Evolutionary conservation across 495 filamentous ascomycete species (phyloP), one percentile per base, ranked within the genome.

Genomic region (Annulohypoxylon bovei): DNA sequence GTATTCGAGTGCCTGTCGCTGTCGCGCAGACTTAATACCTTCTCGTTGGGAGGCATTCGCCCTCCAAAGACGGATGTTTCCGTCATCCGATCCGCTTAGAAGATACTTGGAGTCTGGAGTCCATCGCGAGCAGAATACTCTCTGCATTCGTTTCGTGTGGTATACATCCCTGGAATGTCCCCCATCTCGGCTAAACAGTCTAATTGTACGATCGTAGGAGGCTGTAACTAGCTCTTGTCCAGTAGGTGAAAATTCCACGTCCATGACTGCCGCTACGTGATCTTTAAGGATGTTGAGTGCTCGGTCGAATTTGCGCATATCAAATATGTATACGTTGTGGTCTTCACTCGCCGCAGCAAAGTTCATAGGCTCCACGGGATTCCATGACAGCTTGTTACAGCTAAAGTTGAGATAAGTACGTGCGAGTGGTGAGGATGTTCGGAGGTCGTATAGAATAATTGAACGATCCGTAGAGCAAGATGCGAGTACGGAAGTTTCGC

Each of bases 91-190:
- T 14, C 67, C 68, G 46, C 72, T 75, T 12, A 98, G 84, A 33
- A 98, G 78, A 75, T 95, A 98, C 67, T 91, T 91, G 72, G 90
- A 91, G 78, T 98, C 96, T 14, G 94, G 92, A 0, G 93, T 93
- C 84, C 90, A 98, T 62, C 86, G 87, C 55, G 86, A 86, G 18
- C 89, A 91, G 85, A 98, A 98, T n/a, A 97, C 93, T 72, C 90
- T 87, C 83, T 99, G 95, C 96, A 98, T 98, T 58, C 95, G 88
- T 80, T 97, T 94, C 8, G 95, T 98, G 81, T 98, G 95, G 81
- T 99, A 99, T 49, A 98, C 89, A 66, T 99, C 95, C 61, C 94
- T 82, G 3, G 92, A 93, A 78, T 96, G 92, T 7, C 95, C 95
- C 49, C 88, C 84, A 33, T 88, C 85, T 25, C 94, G 87, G 72